Percentiles rank a stretch among this genome's conserved stretches.
phyloP scores from a whole-genome alignment of 2,329 filamentous ascomycete genomes.

The Ramularia endophylla region DNA sequence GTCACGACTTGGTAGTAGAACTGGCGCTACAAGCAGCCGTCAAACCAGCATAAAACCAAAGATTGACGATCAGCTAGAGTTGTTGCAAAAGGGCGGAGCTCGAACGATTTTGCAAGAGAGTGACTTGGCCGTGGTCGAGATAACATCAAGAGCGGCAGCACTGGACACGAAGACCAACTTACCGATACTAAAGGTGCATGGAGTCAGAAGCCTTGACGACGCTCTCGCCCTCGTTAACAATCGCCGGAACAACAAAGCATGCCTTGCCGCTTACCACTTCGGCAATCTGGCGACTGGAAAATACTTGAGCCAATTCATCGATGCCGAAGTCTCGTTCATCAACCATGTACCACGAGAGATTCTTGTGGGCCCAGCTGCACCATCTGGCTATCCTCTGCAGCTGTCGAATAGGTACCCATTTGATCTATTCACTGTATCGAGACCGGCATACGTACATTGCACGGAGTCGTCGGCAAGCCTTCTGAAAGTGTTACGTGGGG shows the following conservation, averaged over 20 bases:
- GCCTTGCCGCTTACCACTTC: conserved; percentile 51
- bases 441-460: conserved; percentile 35
- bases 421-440: conserved; percentile 40
- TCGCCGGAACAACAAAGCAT: conserved; percentile 21
- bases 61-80: conserved; percentile 4
- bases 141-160: conserved; percentile 13
- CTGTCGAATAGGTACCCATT: conserved; percentile 35
- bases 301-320: conserved; percentile 54
- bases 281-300: conserved; percentile 47
- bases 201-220: conserved; percentile 49
- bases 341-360: conserved; percentile 54
- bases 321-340: conserved; percentile 45
- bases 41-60: not conserved
- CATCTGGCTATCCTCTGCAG: conserved; percentile 25
- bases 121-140: conserved; percentile 22
- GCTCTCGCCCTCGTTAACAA: conserved; percentile 42
- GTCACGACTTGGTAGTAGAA: conserved; percentile 23
- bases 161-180: conserved; percentile 35
- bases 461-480: conserved; percentile 8
- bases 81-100: conserved; percentile 8
- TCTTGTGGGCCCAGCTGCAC: conserved; percentile 40
- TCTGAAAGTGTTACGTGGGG: conserved; percentile 4
- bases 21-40: not conserved
- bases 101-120: conserved; percentile 20
- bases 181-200: conserved; percentile 42